Evolutionary conservation across 1,139 yeast genomes (phyloP).

Genomic region (Kluyveromyces marxianus): DNA sequence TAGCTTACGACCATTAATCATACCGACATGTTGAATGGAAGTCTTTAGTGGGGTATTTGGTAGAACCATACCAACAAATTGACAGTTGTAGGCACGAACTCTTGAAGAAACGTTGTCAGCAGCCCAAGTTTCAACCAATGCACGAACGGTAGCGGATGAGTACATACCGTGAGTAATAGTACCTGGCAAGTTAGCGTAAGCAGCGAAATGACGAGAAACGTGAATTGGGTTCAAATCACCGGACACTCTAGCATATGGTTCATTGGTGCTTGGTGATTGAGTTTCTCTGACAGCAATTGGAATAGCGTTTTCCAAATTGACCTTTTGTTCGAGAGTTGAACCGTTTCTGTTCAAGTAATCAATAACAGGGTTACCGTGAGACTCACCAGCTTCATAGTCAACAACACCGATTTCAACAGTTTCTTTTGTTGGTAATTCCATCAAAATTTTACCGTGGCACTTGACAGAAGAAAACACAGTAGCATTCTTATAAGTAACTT

Average conservation of each 20-base stretch:
- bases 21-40: slow-evolving; percentile 89
- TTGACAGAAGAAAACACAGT: slow-evolving; percentile 69
- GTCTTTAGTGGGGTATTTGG: slow-evolving; percentile 91
- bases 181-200: slow-evolving; percentile 90
- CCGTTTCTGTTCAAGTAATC: slow-evolving; percentile 92
- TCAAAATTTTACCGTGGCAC: slow-evolving; percentile 77
- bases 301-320: slow-evolving; percentile 81
- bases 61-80: slow-evolving; percentile 92
- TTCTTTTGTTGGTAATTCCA: slow-evolving; percentile 92
- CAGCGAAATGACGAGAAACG: slow-evolving; percentile 90
- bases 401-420: slow-evolving; percentile 81
- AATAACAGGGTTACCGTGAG: slow-evolving; percentile 95
- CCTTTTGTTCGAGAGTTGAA: slow-evolving; percentile 87
- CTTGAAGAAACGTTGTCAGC: slow-evolving; percentile 94
- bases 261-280: slow-evolving; percentile 65
- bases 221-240: slow-evolving; percentile 99
- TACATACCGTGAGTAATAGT: slow-evolving; percentile 99
- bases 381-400: slow-evolving; percentile 82
- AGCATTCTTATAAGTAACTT: slow-evolving; percentile 71
- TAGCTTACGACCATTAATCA: slow-evolving; percentile 98
- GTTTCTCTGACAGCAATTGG: slow-evolving; percentile 61
- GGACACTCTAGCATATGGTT: slow-evolving; percentile 93
- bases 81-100: slow-evolving; percentile 89
- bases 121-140: slow-evolving; percentile 96
- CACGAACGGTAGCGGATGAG: slow-evolving; percentile 91